Percentiles rank a stretch among this genome's conserved stretches.
Evolutionary conservation across 208 protist genomes (phyloP).

Genomic region (Acanthamoeba royreba): DNA sequence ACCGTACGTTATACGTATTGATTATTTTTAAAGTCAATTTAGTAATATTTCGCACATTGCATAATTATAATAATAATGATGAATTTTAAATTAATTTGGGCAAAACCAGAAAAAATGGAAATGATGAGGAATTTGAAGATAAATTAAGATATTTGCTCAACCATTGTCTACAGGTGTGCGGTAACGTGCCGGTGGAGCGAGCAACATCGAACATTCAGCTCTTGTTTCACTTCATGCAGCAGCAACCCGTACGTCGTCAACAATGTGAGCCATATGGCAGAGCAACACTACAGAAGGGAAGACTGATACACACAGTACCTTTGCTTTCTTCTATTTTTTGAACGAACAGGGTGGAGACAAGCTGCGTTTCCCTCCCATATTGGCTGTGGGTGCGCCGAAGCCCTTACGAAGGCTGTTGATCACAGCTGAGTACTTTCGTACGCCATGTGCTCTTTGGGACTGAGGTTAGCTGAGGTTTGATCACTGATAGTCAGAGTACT

Average conservation of each 20-base stretch:
- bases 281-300: too few relatives aligned
- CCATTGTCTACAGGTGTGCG: background rate
- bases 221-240: background rate
- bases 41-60: too few relatives aligned
- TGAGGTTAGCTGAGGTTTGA: background rate
- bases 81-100: too few relatives aligned
- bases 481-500: background rate
- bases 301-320: too few relatives aligned
- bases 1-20: background rate
- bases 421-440: background rate
- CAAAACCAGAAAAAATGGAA: too few relatives aligned
- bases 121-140: too few relatives aligned
- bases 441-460: background rate
- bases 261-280: too few relatives aligned
- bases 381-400: background rate
- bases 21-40: too few relatives aligned
- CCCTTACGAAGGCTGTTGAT: background rate
- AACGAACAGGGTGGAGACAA: background rate
- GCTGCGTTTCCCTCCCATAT: background rate
- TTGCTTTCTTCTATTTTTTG: background rate
- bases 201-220: background rate
- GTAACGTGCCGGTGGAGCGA: background rate
- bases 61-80: too few relatives aligned
- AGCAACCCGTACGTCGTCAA: background rate
- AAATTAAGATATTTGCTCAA: background rate